A percentile compares a stretch with the other conserved stretches of the same genome.
Conservation (phyloP, 2,329 filamentous ascomycete genomes). For the Dothistroma septosporum region DNA sequence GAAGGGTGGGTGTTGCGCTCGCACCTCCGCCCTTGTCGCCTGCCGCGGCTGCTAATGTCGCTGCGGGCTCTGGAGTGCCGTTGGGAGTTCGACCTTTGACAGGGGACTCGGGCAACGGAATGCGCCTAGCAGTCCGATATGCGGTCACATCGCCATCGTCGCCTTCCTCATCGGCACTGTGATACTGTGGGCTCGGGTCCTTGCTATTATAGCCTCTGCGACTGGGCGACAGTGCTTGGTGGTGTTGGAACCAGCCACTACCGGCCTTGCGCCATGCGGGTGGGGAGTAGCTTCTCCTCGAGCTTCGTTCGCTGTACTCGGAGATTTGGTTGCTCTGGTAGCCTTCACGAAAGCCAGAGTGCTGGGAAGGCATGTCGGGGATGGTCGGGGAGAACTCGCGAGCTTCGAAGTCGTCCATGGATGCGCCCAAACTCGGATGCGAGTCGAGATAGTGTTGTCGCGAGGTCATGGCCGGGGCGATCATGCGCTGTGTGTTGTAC, state of each 20-base stretch:
- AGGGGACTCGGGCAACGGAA: slow-evolving; percentile 58
- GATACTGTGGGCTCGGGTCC: slow-evolving; percentile 57
- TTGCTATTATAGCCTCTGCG: slow-evolving; percentile 52
- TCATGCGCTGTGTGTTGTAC: slow-evolving; percentile 1
- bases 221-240: slow-evolving; percentile 37
- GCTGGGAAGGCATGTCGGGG: slow-evolving; percentile 55
- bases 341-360: slow-evolving; percentile 56
- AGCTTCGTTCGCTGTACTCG: slow-evolving; percentile 44
- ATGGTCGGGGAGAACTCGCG: slow-evolving; percentile 51
- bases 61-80: slow-evolving; percentile 30
- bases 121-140: slow-evolving; percentile 33
- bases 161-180: slow-evolving; percentile 48
- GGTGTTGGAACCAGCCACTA: slow-evolving; percentile 55
- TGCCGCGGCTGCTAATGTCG: slow-evolving; percentile 11
- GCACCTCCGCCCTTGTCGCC: slow-evolving; percentile 23
- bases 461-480: slow-evolving; percentile 15
- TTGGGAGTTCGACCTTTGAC: slow-evolving; percentile 35
- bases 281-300: slow-evolving; percentile 59
- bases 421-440: slow-evolving; percentile 57
- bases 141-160: slow-evolving; percentile 47
- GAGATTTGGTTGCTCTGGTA: slow-evolving; percentile 36
- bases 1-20: slow-evolving; percentile 14
- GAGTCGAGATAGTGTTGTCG: slow-evolving; percentile 33
- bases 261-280: slow-evolving; percentile 60
- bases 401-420: slow-evolving; percentile 60